A percentile compares a stretch with the other conserved stretches of the same genome.
phyloP scores from a whole-genome alignment of 1,284 basidiomycete genomes.

The Malassezia psittaci region DNA sequence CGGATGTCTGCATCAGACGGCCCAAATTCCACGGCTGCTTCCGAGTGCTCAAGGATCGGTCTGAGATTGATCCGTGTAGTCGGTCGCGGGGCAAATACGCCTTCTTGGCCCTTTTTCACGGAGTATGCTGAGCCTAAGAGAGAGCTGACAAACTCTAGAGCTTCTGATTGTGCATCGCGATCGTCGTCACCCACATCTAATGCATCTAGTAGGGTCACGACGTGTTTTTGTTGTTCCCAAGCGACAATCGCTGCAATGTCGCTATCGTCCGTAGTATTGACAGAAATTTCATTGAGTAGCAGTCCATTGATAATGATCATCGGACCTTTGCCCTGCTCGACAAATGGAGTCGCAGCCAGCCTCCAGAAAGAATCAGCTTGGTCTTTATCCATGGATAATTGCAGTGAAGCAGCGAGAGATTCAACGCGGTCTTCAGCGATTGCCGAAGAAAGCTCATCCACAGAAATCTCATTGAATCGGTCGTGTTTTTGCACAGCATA shows the following conservation, averaged over 20 bases:
- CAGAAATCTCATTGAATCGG: not conserved
- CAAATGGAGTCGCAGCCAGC: not conserved
- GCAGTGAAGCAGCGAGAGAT: not conserved
- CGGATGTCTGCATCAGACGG: constrained; percentile 62
- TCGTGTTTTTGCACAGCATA: not conserved
- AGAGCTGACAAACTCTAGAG: constrained; percentile 21
- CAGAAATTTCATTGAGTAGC: constrained; percentile 13
- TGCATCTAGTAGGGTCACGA: constrained; percentile 19
- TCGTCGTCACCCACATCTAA: constrained; percentile 12
- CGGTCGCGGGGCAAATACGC: constrained; percentile 14
- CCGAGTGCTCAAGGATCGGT: constrained; percentile 16
- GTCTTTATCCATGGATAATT: not conserved
- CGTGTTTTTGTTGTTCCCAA: constrained; percentile 23
- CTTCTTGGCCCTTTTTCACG: constrained; percentile 10
- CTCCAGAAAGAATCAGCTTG: not conserved
- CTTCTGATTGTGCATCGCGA: constrained; percentile 19
- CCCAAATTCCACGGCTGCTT: constrained; percentile 55
- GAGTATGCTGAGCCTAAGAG: constrained; percentile 24
- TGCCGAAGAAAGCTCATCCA: not conserved
- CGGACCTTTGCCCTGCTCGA: not conserved
- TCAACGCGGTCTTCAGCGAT: not conserved
- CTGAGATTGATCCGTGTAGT: constrained; percentile 17
- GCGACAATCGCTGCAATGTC: constrained; percentile 23
- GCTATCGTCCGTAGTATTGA: constrained; percentile 10
- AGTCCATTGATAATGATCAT: constrained; percentile 25